Conservation (phyloP, 2,329 filamentous ascomycete genomes). For the Phialocephala sp. region DNA sequence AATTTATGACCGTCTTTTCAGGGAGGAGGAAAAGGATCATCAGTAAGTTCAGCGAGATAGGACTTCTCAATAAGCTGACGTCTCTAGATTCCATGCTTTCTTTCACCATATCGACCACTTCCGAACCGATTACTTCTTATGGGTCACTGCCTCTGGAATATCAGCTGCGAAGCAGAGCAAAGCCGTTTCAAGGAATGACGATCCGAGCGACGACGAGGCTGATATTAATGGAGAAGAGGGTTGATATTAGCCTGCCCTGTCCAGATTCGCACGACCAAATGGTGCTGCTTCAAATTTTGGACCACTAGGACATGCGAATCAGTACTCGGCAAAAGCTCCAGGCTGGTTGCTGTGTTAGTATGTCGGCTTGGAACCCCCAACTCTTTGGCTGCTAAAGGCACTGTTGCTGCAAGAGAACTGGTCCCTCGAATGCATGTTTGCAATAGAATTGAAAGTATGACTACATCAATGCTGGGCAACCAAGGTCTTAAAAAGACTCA, state of each 20-base stretch:
- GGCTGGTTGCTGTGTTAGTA: no score
- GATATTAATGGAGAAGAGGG: slow-evolving; percentile 44
- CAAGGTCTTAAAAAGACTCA: background rate
- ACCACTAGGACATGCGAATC: no score
- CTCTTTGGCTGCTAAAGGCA: background rate
- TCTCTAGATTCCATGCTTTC: slow-evolving; percentile 71
- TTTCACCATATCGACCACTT: slow-evolving; percentile 82
- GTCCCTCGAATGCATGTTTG: no score
- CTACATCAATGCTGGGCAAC: background rate
- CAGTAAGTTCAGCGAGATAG: slow-evolving; percentile 61
- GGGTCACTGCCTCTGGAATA: slow-evolving; percentile 73
- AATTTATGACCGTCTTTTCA: slow-evolving; percentile 92
- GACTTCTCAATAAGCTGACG: slow-evolving; percentile 16
- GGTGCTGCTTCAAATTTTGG: no score
- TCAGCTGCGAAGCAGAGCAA: slow-evolving; percentile 60
- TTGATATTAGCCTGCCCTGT: slow-evolving; percentile 17
- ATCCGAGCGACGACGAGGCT: slow-evolving; percentile 50
- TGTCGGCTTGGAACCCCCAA: no score
- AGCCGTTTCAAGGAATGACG: slow-evolving; percentile 53
- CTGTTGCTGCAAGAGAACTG: no score
- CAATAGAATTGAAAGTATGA: background rate
- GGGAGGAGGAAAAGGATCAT: slow-evolving; percentile 85
- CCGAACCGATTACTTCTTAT: slow-evolving; percentile 73
- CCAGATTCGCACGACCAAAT: no score
- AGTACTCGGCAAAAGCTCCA: no score